Base-by-base conservation (phyloP, 129 eudicot species). In the Dittrichia graveolens region DNA sequence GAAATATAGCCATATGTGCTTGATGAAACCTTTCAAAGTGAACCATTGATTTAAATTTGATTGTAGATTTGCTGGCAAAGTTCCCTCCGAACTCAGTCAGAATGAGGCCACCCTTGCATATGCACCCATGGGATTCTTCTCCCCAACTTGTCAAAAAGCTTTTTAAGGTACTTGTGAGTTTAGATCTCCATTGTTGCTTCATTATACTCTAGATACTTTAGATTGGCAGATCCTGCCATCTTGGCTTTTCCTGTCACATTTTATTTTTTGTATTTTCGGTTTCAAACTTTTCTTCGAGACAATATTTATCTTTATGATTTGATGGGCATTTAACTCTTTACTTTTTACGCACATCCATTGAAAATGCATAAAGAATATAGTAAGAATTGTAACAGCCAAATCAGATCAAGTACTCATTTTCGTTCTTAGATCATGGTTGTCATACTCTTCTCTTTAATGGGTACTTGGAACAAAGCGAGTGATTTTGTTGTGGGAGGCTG, bases 71-170 rank as follows among this genome's bases (percentile, higher is more conserved):
- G 83, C 86, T 94, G 78, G 88, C 93, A 62, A 90, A 86, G 85
- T 94, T 90, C 77, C 99, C 99, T 61, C 97, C 99, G 74, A 71
- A 78, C 69, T 83, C 91, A 65, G 96, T 94, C 45, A 42, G 79
- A 75, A 90, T 84, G 97, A 86, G 74, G 81, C 83, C 77, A 54
- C 91, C 99, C 0, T 72, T 94, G 31, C 64, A 46, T 61, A 62
- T 67, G 79, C 96, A 79, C 66, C 99, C 97, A 10, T 94, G 97
- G 97, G 82, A 75, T 74, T 88, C 91, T 69, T 90, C 91, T 44
- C 85, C 82, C 56, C 86, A 90, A 68, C 93, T 88, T 39, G 91
- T 84, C 53, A 94, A 88, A 83, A 90, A 84, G 60, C 83, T 92
- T 41, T 88, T 93, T 24, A 93, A 93, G 98, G 98, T 93, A 73